Evolutionary conservation across 768 basidiomycete species (phyloP).

Genomic region (Lactifluus subvellereus): DNA sequence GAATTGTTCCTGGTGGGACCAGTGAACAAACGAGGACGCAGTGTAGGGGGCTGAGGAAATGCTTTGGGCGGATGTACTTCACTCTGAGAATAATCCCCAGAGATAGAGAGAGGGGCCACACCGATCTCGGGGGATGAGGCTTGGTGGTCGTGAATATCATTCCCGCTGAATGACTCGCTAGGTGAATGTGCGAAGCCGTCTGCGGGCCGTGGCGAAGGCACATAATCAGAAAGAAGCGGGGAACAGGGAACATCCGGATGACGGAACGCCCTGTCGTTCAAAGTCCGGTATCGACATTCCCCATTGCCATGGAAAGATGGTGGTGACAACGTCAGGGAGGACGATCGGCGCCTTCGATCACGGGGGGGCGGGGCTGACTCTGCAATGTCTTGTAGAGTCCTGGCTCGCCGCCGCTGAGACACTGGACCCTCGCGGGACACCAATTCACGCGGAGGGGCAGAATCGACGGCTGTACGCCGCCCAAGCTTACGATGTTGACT

Average conservation of each 20-base stretch:
- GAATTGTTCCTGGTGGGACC: neutral
- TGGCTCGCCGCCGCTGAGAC: neutral
- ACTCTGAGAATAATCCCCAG: neutral
- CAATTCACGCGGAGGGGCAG: neutral
- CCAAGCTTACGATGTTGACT: neutral
- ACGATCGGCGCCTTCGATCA: neutral
- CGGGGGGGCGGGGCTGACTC: neutral
- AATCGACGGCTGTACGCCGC: neutral
- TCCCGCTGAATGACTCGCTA: neutral
- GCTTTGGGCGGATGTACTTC: neutral
- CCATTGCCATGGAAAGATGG: neutral
- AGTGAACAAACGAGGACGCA: neutral
- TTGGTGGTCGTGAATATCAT: neutral
- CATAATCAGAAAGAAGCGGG: constrained; percentile 9
- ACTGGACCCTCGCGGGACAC: neutral
- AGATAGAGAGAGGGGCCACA: no score
- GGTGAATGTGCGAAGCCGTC: neutral
- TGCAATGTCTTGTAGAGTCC: neutral
- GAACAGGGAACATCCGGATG: constrained; percentile 17
- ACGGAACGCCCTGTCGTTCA: constrained; percentile 12
- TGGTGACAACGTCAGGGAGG: neutral
- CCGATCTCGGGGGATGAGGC: neutral
- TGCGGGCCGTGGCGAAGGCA: neutral
- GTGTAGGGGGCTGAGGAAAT: neutral
- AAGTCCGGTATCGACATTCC: constrained; percentile 4